These are phyloP conservation scores for Vaucheria bursata DNA, from an alignment of 352 stramenopile genomes.

Conservation along the genomic window DNA sequence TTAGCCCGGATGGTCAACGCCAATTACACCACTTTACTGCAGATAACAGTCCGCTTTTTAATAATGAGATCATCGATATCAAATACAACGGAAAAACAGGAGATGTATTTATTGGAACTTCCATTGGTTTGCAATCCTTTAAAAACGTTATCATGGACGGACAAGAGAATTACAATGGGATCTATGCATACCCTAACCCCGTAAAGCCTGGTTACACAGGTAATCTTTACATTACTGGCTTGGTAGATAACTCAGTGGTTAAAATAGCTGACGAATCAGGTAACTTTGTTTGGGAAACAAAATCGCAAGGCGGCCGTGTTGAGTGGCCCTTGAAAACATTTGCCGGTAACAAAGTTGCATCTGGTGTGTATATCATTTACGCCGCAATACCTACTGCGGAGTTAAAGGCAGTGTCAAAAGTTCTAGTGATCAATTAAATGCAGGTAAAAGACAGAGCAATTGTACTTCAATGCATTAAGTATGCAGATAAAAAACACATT, in stretches of 20 bases:
- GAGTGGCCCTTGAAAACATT: background rate
- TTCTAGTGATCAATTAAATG: slow-evolving; percentile 1
- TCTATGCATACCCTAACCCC: background rate
- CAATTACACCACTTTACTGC: background rate
- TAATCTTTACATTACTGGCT: background rate
- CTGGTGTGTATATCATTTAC: background rate
- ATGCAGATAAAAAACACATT: slow-evolving; percentile 1
- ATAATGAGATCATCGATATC: background rate
- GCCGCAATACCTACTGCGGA: background rate
- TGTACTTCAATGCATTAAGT: background rate
- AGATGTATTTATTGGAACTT: slow-evolving; percentile 2
- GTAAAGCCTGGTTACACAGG: background rate
- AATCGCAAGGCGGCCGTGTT: background rate
- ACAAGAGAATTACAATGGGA: background rate
- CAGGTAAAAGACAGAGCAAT: background rate
- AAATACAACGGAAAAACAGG: background rate
- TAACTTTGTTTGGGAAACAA: slow-evolving; percentile 5
- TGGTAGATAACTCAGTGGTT: background rate
- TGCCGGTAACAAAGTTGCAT: background rate
- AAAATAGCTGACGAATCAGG: background rate
- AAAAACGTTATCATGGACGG: background rate
- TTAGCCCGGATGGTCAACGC: background rate
- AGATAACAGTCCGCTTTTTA: background rate
- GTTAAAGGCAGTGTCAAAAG: background rate
- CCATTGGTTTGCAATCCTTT: background rate